Conservation (phyloP, 2,329 filamentous ascomycete species). For the Exophiala bonariae region DNA sequence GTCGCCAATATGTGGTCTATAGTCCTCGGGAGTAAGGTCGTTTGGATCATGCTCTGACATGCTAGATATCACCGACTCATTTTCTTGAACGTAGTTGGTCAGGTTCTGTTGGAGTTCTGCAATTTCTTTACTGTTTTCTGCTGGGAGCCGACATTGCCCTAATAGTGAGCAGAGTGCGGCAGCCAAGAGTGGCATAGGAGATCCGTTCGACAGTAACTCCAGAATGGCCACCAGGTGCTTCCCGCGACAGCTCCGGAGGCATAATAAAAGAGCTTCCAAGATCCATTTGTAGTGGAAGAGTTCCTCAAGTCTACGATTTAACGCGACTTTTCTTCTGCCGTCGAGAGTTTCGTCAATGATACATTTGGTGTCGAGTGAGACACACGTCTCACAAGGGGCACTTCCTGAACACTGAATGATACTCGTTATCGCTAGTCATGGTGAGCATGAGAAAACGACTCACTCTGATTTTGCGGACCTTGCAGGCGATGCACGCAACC, state of each 20-base stretch:
- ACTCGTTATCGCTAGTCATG: background rate
- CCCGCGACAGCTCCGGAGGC: conserved; percentile 4
- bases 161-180: background rate
- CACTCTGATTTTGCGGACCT: conserved; percentile 4
- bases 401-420: conserved; percentile 10
- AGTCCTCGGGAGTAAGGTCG: too few relatives aligned
- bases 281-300: conserved; percentile 9
- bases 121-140: background rate
- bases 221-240: background rate
- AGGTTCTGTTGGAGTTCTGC: background rate
- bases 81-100: background rate
- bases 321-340: conserved; percentile 4
- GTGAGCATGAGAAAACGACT: background rate
- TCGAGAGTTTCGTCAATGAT: conserved; percentile 9
- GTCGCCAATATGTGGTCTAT: background rate
- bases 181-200: conserved; percentile 1
- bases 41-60: too few relatives aligned
- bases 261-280: conserved; percentile 7
- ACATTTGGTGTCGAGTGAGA: conserved; percentile 1
- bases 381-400: conserved; percentile 9
- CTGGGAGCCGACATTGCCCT: background rate
- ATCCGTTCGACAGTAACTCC: background rate
- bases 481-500: conserved; percentile 10
- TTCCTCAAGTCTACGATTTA: conserved; percentile 8
- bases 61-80: too few relatives aligned